A percentile compares a stretch with the other conserved stretches of the same genome.
Conservation (phyloP, 164 flowering plant species). For the Tetrastigma voinierianum region DNA sequence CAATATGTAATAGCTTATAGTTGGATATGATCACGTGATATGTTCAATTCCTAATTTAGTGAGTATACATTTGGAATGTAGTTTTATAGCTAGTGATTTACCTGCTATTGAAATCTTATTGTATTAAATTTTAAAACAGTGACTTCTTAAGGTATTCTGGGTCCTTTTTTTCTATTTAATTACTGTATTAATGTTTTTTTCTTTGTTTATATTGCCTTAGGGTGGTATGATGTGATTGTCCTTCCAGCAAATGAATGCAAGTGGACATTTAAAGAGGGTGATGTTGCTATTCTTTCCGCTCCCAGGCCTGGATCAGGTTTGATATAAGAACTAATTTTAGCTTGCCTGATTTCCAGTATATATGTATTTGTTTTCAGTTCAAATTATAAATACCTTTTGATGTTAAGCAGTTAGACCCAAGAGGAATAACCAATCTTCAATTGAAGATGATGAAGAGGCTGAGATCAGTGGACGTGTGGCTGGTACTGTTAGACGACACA, state of each 20-base stretch:
- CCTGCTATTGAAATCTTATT: no score
- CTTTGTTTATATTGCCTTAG: constrained; percentile 30
- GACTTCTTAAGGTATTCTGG: no score
- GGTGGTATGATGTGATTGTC: constrained; percentile 92
- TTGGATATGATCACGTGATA: no score
- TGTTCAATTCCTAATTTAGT: no score
- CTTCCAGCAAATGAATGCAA: constrained; percentile 69
- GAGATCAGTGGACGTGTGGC: constrained; percentile 74
- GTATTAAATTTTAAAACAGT: no score
- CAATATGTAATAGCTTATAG: no score
- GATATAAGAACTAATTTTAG: constrained; percentile 6
- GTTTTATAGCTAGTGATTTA: no score
- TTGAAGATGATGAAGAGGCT: constrained; percentile 52
- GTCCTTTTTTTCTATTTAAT: background rate
- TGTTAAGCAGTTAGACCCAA: constrained; percentile 56
- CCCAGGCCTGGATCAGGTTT: constrained; percentile 89
- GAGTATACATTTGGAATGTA: no score
- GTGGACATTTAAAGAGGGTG: constrained; percentile 96
- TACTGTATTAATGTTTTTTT: constrained; percentile 2
- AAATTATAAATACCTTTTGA: background rate
- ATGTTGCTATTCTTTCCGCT: constrained; percentile 86
- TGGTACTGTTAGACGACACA: constrained; percentile 84
- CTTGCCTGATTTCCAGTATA: background rate
- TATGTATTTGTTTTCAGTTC: background rate
- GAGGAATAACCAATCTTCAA: constrained; percentile 34